These are phyloP conservation scores for Globisporangium nodosum DNA, from an alignment of 352 stramenopile species.

Conservation along the genomic window DNA sequence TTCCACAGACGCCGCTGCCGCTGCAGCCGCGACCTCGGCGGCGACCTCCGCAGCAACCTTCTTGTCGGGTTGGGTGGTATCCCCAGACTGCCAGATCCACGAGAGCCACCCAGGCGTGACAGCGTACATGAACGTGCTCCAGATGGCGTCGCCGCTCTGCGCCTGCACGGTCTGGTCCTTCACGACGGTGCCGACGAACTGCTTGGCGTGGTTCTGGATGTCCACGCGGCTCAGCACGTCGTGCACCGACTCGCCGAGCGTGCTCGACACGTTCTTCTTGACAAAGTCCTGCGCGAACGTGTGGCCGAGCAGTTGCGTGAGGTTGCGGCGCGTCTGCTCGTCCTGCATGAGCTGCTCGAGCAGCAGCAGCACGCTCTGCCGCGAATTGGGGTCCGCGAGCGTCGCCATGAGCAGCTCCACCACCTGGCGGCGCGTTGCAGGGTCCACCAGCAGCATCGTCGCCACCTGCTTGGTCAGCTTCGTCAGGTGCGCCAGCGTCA, in stretches of 20 bases:
- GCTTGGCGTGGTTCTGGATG: conserved; percentile 77
- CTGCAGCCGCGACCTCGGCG: conserved; percentile 3
- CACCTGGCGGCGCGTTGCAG: conserved; percentile 46
- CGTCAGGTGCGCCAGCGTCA: conserved; percentile 46
- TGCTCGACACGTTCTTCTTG: conserved; percentile 50
- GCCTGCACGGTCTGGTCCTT: conserved; percentile 75
- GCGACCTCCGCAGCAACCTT: conserved; percentile 19
- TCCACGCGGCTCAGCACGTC: conserved; percentile 69
- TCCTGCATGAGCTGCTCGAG: conserved; percentile 63
- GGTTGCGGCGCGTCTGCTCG: conserved; percentile 37
- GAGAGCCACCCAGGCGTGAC: conserved; percentile 67
- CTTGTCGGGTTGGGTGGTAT: background rate
- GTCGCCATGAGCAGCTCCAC: conserved; percentile 45
- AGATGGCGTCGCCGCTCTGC: conserved; percentile 73
- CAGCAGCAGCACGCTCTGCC: conserved; percentile 43
- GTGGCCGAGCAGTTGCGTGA: conserved; percentile 56
- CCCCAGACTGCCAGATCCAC: conserved; percentile 61
- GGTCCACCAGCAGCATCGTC: conserved; percentile 41
- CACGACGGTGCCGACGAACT: conserved; percentile 78
- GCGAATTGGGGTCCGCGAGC: conserved; percentile 40
- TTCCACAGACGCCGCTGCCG: conserved; percentile 8
- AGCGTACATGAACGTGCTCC: conserved; percentile 77
- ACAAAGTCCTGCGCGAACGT: conserved; percentile 66
- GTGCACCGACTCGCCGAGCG: conserved; percentile 64
- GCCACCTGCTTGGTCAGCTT: conserved; percentile 47